Conservation (phyloP, 805 yeast species). For the Kregervanrija fluxuum region DNA sequence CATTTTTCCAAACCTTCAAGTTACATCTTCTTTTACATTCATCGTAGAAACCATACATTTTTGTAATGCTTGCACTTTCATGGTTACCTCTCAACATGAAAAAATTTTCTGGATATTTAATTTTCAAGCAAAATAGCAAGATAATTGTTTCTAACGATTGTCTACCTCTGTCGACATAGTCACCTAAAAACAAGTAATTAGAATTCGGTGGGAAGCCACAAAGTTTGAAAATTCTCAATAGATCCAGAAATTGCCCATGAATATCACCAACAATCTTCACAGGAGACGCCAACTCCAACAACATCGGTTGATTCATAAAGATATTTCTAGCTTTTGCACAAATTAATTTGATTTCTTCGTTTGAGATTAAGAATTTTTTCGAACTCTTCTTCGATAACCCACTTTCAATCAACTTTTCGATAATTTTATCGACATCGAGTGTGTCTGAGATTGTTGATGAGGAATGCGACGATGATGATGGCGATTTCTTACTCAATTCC, state of each 20-base stretch:
- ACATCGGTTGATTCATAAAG: constrained; percentile 56
- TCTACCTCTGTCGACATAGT: constrained; percentile 53
- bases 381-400: constrained; percentile 38
- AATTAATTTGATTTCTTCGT: constrained; percentile 48
- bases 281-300: constrained; percentile 64
- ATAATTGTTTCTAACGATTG: constrained; percentile 50
- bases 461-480: background rate
- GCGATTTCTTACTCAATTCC: background rate
- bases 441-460: background rate
- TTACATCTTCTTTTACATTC: constrained; percentile 48
- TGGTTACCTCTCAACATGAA: constrained; percentile 56
- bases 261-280: constrained; percentile 82
- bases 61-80: constrained; percentile 51
- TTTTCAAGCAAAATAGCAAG: constrained; percentile 44
- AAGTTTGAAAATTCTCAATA: constrained; percentile 46
- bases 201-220: constrained; percentile 55
- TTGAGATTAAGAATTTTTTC: constrained; percentile 43
- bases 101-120: constrained; percentile 54
- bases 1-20: constrained; percentile 41
- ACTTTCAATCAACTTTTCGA: constrained; percentile 48
- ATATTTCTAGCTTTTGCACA: constrained; percentile 53
- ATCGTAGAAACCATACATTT: constrained; percentile 54
- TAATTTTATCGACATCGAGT: constrained; percentile 54
- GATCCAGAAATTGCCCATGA: constrained; percentile 59
- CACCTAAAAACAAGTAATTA: constrained; percentile 51